Conservation (phyloP, 78 protist species). For the Dictyostelium capitatum region DNA sequence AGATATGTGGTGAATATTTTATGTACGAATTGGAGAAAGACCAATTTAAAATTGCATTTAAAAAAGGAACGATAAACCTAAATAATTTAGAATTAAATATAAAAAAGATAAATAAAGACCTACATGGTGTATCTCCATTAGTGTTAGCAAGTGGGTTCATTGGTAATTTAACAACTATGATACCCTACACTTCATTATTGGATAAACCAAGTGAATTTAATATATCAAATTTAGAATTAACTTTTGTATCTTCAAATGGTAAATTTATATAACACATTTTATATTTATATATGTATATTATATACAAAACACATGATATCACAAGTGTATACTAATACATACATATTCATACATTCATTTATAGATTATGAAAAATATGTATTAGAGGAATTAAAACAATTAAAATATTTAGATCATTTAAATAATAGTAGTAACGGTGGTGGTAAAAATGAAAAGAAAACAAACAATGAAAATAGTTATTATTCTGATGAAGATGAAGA, state of each 20-base stretch:
- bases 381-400: slow-evolving; percentile 17
- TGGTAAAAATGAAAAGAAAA: background rate
- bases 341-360: background rate
- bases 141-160: slow-evolving; percentile 37
- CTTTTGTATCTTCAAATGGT: slow-evolving; percentile 50
- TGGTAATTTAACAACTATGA: slow-evolving; percentile 27
- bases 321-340: background rate
- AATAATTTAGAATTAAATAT: slow-evolving; percentile 42
- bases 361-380: slow-evolving; percentile 56
- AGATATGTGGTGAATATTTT: slow-evolving; percentile 51
- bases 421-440: background rate
- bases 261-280: background rate
- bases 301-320: background rate
- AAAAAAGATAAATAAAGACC: slow-evolving; percentile 33
- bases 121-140: slow-evolving; percentile 7
- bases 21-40: slow-evolving; percentile 69
- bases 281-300: background rate
- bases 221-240: slow-evolving; percentile 36
- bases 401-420: background rate
- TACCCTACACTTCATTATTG: slow-evolving; percentile 48
- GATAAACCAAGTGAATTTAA: slow-evolving; percentile 47
- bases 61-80: slow-evolving; percentile 48
- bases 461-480: background rate
- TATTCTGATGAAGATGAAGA: slow-evolving; percentile 78
- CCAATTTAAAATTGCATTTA: slow-evolving; percentile 49